Percentiles rank a stretch among this genome's conserved stretches.
phyloP scores from a whole-genome alignment of 257 asterid species.

The Lycium barbarum region DNA sequence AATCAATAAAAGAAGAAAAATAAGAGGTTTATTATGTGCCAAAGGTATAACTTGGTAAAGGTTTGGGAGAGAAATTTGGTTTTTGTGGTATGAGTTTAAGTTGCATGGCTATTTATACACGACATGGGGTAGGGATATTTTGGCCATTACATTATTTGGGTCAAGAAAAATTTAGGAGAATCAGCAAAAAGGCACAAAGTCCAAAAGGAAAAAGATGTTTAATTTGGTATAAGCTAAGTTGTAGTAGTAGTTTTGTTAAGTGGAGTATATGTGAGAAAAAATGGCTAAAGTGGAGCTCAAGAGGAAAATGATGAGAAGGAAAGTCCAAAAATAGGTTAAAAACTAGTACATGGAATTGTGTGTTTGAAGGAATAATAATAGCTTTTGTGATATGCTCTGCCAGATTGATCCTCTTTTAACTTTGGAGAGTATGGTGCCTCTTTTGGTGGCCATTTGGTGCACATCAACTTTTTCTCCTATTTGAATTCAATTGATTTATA shows the following conservation, averaged over 20 bases:
- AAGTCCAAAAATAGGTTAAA: conserved; percentile 57
- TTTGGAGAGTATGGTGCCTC: conserved; percentile 51
- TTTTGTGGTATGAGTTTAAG: background rate
- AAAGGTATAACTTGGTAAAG: background rate
- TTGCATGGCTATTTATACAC: conserved; percentile 23
- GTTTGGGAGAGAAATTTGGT: background rate
- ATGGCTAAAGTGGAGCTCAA: conserved; percentile 54
- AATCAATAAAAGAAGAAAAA: no score
- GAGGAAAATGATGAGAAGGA: conserved; percentile 50
- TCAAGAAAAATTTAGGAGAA: conserved; percentile 46
- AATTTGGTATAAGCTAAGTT: conserved; percentile 53
- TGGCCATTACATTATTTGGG: conserved; percentile 21
- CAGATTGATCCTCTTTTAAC: conserved; percentile 46
- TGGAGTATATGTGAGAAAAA: conserved; percentile 38
- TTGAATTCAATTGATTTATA: background rate
- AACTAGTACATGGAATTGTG: conserved; percentile 68
- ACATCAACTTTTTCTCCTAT: conserved; percentile 39
- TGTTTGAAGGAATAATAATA: conserved; percentile 77
- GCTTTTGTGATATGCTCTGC: conserved; percentile 51
- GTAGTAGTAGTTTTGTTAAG: conserved; percentile 32
- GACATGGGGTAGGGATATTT: background rate
- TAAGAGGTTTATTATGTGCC: background rate
- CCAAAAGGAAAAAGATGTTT: conserved; percentile 60
- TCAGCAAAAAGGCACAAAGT: conserved; percentile 52
- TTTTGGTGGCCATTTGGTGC: conserved; percentile 47